Conservation (phyloP, 352 stramenopile genomes). For the Pythium monospermum region DNA sequence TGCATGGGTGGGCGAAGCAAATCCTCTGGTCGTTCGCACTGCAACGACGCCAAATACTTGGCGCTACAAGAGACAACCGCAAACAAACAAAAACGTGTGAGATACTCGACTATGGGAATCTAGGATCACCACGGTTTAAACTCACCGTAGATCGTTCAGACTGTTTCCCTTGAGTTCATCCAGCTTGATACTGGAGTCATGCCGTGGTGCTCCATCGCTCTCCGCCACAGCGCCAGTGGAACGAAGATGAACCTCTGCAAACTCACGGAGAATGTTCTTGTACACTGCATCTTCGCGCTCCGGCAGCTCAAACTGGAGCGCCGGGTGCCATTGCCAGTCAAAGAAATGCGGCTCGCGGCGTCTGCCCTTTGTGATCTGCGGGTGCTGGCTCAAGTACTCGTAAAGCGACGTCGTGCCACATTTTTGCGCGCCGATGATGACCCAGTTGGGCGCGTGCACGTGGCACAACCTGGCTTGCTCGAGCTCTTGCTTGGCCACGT, state of each 20-base stretch:
- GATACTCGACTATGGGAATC: no score
- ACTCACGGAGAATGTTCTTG: conserved; percentile 23
- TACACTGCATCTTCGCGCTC: conserved; percentile 21
- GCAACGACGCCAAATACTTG: conserved; percentile 50
- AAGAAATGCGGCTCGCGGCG: conserved; percentile 68
- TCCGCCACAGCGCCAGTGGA: neutral
- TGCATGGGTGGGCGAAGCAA: conserved; percentile 58
- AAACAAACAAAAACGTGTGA: neutral
- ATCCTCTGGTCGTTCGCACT: conserved; percentile 23
- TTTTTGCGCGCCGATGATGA: conserved; percentile 60
- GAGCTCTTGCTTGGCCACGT: conserved; percentile 29
- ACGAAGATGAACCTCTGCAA: conserved; percentile 11
- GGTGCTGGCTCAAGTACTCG: conserved; percentile 80
- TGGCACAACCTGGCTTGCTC: conserved; percentile 11
- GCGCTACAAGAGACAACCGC: conserved; percentile 18
- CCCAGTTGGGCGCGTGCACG: conserved; percentile 40
- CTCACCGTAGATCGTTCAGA: conserved; percentile 40
- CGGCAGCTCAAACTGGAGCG: conserved; percentile 26
- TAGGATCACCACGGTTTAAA: neutral
- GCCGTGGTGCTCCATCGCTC: neutral
- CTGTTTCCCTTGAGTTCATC: conserved; percentile 26
- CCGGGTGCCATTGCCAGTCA: conserved; percentile 46
- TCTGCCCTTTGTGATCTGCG: conserved; percentile 63
- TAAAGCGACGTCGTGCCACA: conserved; percentile 64
- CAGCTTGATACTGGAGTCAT: neutral